A percentile compares a stretch with the other conserved stretches of the same genome.
These are phyloP conservation scores for Cutaneotrichosporon cutaneum DNA, from an alignment of 1,284 basidiomycete species.

Conservation along the genomic window DNA sequence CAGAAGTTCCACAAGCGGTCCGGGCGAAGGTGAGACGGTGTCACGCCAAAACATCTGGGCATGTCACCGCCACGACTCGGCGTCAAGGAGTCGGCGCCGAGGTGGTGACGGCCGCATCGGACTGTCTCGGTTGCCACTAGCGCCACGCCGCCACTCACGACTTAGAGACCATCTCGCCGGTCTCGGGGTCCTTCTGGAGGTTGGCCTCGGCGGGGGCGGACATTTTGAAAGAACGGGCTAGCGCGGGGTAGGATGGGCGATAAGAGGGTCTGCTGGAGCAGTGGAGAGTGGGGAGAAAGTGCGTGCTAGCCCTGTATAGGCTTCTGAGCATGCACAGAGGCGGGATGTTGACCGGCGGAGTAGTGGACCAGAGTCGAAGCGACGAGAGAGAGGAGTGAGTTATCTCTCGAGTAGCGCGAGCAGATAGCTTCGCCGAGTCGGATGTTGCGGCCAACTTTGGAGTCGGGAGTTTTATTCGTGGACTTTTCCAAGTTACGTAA, in stretches of 20 bases:
- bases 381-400: background rate
- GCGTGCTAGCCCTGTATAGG: constrained; percentile 4
- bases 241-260: background rate
- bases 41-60: background rate
- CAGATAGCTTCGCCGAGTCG: background rate
- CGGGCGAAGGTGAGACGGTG: background rate
- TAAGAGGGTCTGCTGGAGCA: constrained; percentile 1
- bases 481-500: background rate
- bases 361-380: background rate
- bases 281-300: constrained; percentile 10
- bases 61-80: background rate
- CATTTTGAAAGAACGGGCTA: constrained; percentile 37
- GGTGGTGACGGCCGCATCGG: background rate
- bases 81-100: too few species aligned
- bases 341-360: background rate
- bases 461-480: background rate
- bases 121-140: too few species aligned
- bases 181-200: constrained; percentile 68
- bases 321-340: constrained; percentile 27
- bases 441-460: background rate
- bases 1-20: background rate
- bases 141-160: constrained; percentile 59
- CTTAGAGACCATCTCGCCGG: constrained; percentile 94
- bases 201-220: constrained; percentile 45
- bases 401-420: too few species aligned